Percentiles rank a stretch among this genome's conserved stretches.
Evolutionary conservation across 1,139 yeast genomes (phyloP).

Genomic region (Geotrichum cucujoidarum): DNA sequence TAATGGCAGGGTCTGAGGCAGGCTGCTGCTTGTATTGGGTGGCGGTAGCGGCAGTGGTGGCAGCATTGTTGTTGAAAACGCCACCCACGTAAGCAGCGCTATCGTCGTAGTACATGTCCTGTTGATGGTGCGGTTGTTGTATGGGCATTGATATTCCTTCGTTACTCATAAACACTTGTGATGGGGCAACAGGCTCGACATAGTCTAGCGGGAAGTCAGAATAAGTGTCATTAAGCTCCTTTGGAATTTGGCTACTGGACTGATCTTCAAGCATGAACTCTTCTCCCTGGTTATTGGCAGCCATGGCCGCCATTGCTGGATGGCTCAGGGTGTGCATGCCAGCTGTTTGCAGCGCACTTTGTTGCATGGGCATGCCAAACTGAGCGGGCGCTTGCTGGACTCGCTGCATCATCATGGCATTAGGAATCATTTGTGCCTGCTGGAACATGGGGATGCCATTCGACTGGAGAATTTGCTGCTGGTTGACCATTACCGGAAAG

Average conservation of each 20-base stretch:
- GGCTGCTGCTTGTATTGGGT: neutral
- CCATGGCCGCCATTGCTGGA: neutral
- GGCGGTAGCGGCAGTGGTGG: too few relatives aligned
- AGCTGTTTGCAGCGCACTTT: neutral
- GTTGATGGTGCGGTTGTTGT: neutral
- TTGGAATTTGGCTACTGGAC: neutral
- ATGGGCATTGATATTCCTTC: neutral
- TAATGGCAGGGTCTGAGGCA: conserved; percentile 2
- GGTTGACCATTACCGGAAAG: conserved; percentile 11
- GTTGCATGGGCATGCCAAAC: neutral
- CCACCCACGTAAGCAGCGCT: neutral
- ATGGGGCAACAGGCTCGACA: conserved; percentile 11
- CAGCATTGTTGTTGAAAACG: neutral
- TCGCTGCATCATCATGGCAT: neutral
- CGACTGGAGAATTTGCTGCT: conserved; percentile 12
- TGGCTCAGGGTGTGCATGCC: neutral
- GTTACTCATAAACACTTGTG: neutral
- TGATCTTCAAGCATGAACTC: conserved; percentile 7
- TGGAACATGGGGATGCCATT: conserved; percentile 9
- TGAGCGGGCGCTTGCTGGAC: neutral
- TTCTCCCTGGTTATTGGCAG: neutral
- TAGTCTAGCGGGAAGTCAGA: conserved; percentile 34
- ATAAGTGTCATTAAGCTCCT: conserved; percentile 9
- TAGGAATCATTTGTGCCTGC: neutral
- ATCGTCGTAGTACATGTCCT: neutral